Base-by-base conservation (phyloP, 2,329 filamentous ascomycete genomes). In the Fusarium oxysporum region DNA sequence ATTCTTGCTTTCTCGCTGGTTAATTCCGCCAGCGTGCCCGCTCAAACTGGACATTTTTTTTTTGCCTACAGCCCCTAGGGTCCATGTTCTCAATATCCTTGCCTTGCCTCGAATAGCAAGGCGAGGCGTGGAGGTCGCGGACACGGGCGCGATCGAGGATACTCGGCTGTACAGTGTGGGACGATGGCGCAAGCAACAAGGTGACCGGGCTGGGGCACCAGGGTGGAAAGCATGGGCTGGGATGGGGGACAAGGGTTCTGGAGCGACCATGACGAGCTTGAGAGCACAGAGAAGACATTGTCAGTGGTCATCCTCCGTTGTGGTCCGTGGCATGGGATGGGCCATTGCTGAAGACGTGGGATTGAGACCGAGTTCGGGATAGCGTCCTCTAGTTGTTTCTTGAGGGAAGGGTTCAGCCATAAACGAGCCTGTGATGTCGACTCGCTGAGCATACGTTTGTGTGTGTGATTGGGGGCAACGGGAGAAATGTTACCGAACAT, bases 141-240 rank as follows among this genome's bases (percentile, higher is more conserved):
- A 76, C 73, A 75, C 63, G 73, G 74, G 61, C 74, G 65, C 73
- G 67, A 77, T 77, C 71, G 72, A 72, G 71, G 63, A 65, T 75
- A 74, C 72, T 78, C 76, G 75, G 76, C 74, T 76, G 72, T 76
- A 76, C 76, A 78, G 75, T 77, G 76, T 78, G 76, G 76, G 76
- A 78, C 76, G 75, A 78, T 78, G 76, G 76, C 76, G 76, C 76
- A 76, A 78, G 76, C 72, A 66, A 60, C 67, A 65, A 75, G 68
- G 71, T 70, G 73, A 74, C 74, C 58, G 67, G 73, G 65, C 65
- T 74, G 74, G 76, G 74, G 72, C 68, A 60, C 68, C 57, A 62
- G 71, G 75, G 71, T 75, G 57, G 54, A 68, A 72, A 74, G 68
- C 63, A 65, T 72, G 71, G 71, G 71, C 71, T 74, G 65, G 71